phyloP scores from a whole-genome alignment of 1,139 yeast species.

The Schwanniomyces etchellsii region DNA sequence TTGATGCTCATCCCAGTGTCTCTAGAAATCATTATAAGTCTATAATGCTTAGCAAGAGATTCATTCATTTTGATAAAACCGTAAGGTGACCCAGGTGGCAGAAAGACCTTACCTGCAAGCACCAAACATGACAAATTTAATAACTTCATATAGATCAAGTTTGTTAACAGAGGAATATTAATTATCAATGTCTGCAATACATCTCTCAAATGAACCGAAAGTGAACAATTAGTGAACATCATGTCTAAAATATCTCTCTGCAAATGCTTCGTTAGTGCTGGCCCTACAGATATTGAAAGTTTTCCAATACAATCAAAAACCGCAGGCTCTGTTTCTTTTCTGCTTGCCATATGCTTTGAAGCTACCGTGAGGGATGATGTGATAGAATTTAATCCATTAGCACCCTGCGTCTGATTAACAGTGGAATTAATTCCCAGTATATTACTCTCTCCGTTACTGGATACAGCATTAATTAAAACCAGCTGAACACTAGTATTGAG shows the following conservation, averaged over 20 bases:
- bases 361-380: constrained; percentile 21
- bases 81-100: constrained; percentile 86
- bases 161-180: constrained; percentile 76
- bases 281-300: constrained; percentile 85
- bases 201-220: constrained; percentile 73
- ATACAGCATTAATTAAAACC: constrained; percentile 38
- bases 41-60: constrained; percentile 66
- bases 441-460: constrained; percentile 16
- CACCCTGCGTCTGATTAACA: neutral
- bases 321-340: constrained; percentile 79
- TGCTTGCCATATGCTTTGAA: constrained; percentile 52
- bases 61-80: constrained; percentile 59
- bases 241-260: constrained; percentile 77
- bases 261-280: constrained; percentile 87
- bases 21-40: constrained; percentile 66
- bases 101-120: constrained; percentile 77
- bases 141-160: constrained; percentile 64
- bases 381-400: constrained; percentile 16
- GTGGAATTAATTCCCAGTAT: constrained; percentile 6
- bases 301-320: constrained; percentile 86
- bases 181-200: constrained; percentile 64
- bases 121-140: constrained; percentile 70
- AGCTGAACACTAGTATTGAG: constrained; percentile 36
- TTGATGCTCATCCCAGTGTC: constrained; percentile 50
- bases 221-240: constrained; percentile 71